A percentile compares a stretch with the other conserved stretches of the same genome.
Conservation (phyloP, 2,329 filamentous ascomycete species). For the Cytospora schulzeri region DNA sequence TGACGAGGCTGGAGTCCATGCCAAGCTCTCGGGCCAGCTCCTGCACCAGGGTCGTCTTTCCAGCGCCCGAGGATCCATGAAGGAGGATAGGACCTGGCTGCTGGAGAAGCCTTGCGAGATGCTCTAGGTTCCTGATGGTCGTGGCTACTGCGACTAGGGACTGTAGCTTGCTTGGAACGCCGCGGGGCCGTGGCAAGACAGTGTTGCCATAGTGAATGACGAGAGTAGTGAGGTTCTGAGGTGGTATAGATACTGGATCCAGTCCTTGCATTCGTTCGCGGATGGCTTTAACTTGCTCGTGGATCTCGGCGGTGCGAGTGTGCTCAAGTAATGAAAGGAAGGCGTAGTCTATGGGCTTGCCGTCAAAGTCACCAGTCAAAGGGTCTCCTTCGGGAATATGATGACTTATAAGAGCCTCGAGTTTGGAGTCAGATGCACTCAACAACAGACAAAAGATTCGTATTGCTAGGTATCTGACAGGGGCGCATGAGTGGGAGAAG, state of each 20-base stretch:
- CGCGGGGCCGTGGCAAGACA: conserved; percentile 66
- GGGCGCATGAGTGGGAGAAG: conserved; percentile 60
- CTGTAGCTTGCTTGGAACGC: conserved; percentile 48
- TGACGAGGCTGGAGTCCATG: conserved; percentile 82
- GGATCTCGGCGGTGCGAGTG: conserved; percentile 50
- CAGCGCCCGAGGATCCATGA: conserved; percentile 80
- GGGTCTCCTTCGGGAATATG: conserved; percentile 64
- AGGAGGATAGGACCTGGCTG: conserved; percentile 73
- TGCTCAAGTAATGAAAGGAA: conserved; percentile 67
- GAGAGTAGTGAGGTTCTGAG: conserved; percentile 56
- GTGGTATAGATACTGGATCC: conserved; percentile 7
- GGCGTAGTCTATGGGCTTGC: conserved; percentile 72
- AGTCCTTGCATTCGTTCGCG: conserved; percentile 11
- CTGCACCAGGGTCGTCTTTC: conserved; percentile 85
- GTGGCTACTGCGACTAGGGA: conserved; percentile 71
- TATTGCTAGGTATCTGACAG: conserved; percentile 78
- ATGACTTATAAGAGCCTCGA: conserved; percentile 69
- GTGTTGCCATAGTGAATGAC: conserved; percentile 67
- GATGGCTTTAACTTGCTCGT: conserved; percentile 36
- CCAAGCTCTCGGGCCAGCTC: conserved; percentile 80
- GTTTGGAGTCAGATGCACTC: conserved; percentile 76
- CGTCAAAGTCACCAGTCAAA: conserved; percentile 75
- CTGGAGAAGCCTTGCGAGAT: conserved; percentile 69
- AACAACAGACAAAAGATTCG: conserved; percentile 79
- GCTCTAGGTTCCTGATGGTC: conserved; percentile 70